phyloP scores from a whole-genome alignment of 495 filamentous ascomycete species.

The Neurospora intermedia region DNA sequence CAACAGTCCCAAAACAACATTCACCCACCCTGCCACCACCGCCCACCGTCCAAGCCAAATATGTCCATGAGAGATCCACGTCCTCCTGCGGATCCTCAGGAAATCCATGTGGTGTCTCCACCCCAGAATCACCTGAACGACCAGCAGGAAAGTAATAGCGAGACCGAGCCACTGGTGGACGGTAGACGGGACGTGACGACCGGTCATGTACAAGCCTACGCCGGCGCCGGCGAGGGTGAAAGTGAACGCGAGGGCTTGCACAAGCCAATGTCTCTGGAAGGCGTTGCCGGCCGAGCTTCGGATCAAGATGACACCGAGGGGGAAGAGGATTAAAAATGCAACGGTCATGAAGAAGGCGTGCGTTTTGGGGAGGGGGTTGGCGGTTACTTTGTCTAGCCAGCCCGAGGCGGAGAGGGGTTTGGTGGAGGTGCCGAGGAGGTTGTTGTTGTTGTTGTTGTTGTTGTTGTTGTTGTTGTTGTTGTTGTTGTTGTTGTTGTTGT shows the following conservation, averaged over 20 bases:
- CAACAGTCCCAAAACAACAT: slow-evolving; percentile 15
- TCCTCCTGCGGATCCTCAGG: slow-evolving; percentile 11
- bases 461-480: too few relatives aligned
- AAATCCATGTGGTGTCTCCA: slow-evolving; percentile 24
- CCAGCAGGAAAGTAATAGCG: slow-evolving; percentile 3
- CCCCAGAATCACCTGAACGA: slow-evolving; percentile 15
- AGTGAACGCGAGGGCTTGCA: slow-evolving; percentile 9
- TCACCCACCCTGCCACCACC: slow-evolving; percentile 14
- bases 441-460: too few relatives aligned
- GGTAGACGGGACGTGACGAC: slow-evolving; percentile 4
- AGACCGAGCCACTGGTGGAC: slow-evolving; percentile 17
- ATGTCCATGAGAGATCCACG: slow-evolving; percentile 18
- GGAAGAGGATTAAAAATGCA: slow-evolving; percentile 14
- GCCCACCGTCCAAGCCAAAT: slow-evolving; percentile 16
- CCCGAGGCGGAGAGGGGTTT: slow-evolving; percentile 3
- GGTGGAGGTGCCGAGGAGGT: slow-evolving; percentile 4
- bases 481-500: too few relatives aligned
- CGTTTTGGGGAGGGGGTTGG: slow-evolving; percentile 3
- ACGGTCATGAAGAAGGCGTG: slow-evolving; percentile 16
- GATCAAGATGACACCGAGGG: slow-evolving; percentile 12
- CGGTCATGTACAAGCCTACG: slow-evolving; percentile 9
- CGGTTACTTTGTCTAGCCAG: slow-evolving; percentile 3
- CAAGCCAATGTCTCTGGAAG: slow-evolving; percentile 19
- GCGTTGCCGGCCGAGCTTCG: slow-evolving; percentile 5
- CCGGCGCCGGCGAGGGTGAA: slow-evolving; percentile 10